Evolutionary conservation across 495 filamentous ascomycete species (phyloP), one percentile per base, ranked within the genome.

Genomic region (Glutinoglossum americanum): DNA sequence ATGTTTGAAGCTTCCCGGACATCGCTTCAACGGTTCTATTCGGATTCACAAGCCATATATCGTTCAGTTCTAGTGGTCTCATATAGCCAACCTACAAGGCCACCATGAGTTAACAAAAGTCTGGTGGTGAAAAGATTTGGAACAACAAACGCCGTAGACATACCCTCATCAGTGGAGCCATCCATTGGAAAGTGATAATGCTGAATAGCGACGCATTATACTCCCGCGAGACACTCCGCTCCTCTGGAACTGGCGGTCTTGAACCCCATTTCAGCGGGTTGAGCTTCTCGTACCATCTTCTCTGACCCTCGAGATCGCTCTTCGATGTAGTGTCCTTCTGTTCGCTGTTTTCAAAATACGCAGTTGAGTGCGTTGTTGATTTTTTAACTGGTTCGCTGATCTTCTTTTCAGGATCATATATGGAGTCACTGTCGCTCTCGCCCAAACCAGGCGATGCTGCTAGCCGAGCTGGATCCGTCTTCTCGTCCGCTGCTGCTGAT

Each of bases 11-110:
- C 62, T 77, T 83, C 8, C 67, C 65, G 10, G 83, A 78, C 63
- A 94, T 64, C 4, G 78, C 66, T 25, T 86, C 77, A 41, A 83
- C 81, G n/a, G 77, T 72, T 44, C 90, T 76, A 57, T 83, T 66
- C 0, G 89, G 89, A 61, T 94, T 94, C 51, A 96, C 84, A 0
- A 72, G 73, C 81, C 89, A 94, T 58, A 97, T 80, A 65, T 97
- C 90, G 64, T 83, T 83, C 37, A 81, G 69, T 62, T 95, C 85
- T 7, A 97, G 76, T 13, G 81, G 80, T 10, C 90, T 81, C 64
- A 87, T 78, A 66, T 95, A 97, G 19, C 90, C 90, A 51, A 74
- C 74, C 76, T 82, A 55, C n/a, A 47, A 39, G 17, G n/a, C 49
- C 41, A 21, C 4, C 17, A 45, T 45, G 41, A 19, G 41, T 23